Evolutionary conservation across 1,139 yeast genomes (phyloP).

Genomic region (Hyphopichia fennica): DNA sequence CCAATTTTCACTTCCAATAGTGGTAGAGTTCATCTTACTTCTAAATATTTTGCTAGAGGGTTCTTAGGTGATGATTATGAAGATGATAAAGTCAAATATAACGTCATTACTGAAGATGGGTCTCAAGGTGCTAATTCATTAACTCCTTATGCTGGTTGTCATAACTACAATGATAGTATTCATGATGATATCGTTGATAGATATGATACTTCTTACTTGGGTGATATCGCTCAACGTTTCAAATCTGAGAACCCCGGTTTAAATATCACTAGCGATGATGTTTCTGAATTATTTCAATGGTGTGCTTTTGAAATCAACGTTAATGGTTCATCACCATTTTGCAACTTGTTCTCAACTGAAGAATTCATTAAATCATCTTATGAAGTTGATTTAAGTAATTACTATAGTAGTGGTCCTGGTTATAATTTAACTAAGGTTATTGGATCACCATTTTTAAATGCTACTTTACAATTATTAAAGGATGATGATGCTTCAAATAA

Average conservation of each 20-base stretch:
- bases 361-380: conserved; percentile 46
- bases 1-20: conserved; percentile 33
- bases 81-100: conserved; percentile 14
- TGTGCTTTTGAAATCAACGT: conserved; percentile 53
- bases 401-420: conserved; percentile 49
- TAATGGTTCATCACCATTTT: conserved; percentile 42
- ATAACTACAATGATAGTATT: conserved; percentile 17
- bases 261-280: conserved; percentile 35
- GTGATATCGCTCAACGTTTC: conserved; percentile 15
- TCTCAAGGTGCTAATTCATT: conserved; percentile 28
- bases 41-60: conserved; percentile 31
- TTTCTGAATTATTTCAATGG: conserved; percentile 31
- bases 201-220: conserved; percentile 23
- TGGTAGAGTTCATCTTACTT: conserved; percentile 29
- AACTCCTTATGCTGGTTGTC: conserved; percentile 25
- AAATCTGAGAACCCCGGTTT: conserved; percentile 28
- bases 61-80: conserved; percentile 22
- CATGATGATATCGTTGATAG: conserved; percentile 17
- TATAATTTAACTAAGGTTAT: conserved; percentile 36
- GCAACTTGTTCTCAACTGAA: conserved; percentile 44
- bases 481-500: conserved; percentile 21
- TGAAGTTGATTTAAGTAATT: conserved; percentile 36
- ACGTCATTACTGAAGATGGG: conserved; percentile 23
- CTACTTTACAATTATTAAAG: conserved; percentile 40
- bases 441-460: conserved; percentile 48